Evolutionary conservation across 2,329 filamentous ascomycete species (phyloP).

Genomic region (Colletotrichum incanum): DNA sequence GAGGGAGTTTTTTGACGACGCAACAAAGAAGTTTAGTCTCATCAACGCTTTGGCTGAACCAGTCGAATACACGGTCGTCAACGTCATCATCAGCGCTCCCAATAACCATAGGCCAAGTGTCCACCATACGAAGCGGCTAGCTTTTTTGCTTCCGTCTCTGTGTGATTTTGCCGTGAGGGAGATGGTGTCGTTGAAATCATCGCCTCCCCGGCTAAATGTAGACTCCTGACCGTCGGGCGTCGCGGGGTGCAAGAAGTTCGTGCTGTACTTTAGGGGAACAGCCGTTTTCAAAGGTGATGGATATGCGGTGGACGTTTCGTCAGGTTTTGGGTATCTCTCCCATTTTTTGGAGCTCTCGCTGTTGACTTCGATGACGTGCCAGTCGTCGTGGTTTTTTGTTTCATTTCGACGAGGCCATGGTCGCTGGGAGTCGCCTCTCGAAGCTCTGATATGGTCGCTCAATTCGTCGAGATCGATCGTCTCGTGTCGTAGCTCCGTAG

Average conservation of each 20-base stretch:
- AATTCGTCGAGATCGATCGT: slow-evolving; percentile 33
- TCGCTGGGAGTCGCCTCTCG: neutral
- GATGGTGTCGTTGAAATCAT: slow-evolving; percentile 18
- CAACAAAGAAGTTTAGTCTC: slow-evolving; percentile 32
- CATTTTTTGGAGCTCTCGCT: neutral
- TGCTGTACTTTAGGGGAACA: neutral
- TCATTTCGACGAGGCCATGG: slow-evolving; percentile 8
- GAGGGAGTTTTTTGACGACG: slow-evolving; percentile 30
- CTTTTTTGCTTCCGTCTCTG: neutral
- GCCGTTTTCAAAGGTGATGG: slow-evolving; percentile 6
- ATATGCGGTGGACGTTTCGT: neutral
- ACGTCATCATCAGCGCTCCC: slow-evolving; percentile 23
- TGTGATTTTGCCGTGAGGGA: slow-evolving; percentile 15
- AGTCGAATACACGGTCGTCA: slow-evolving; percentile 37
- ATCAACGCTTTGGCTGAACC: slow-evolving; percentile 38
- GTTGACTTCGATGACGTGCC: slow-evolving; percentile 1
- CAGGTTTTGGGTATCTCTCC: neutral
- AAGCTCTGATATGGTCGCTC: slow-evolving; percentile 3
- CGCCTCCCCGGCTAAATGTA: neutral
- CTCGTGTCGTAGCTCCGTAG: neutral
- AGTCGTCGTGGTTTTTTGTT: slow-evolving; percentile 2
- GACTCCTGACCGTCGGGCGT: slow-evolving; percentile 20
- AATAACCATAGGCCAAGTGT: slow-evolving; percentile 31
- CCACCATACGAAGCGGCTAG: slow-evolving; percentile 35
- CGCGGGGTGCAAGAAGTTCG: slow-evolving; percentile 25